A percentile compares a stretch with the other conserved stretches of the same genome.
Evolutionary conservation across 164 flowering plant species (phyloP).

Genomic region (Magnolia officinalis): DNA sequence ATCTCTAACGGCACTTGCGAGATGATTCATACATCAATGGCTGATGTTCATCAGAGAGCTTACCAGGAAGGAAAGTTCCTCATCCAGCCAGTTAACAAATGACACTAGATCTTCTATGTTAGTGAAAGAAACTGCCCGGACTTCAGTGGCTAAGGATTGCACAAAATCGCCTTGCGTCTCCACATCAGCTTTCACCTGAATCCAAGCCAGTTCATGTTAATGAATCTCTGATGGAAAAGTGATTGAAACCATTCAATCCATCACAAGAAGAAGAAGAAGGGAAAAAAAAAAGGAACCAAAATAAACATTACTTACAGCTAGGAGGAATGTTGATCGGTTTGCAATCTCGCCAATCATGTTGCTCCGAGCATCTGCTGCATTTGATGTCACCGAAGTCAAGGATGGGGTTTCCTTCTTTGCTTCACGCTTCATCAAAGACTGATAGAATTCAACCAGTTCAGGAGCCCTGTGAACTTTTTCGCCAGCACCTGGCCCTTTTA

Average conservation of each 20-base stretch:
- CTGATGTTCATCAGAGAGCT: not conserved
- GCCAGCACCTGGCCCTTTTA: slow-evolving; percentile 52
- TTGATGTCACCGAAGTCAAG: slow-evolving; percentile 44
- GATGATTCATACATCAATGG: no score
- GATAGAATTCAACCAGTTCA: slow-evolving; percentile 93
- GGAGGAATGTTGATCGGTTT: slow-evolving; percentile 83
- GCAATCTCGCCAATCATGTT: slow-evolving; percentile 98
- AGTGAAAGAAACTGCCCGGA: slow-evolving; percentile 77
- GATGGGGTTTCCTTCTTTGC: slow-evolving; percentile 72
- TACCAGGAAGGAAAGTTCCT: slow-evolving; percentile 99
- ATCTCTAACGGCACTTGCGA: not conserved
- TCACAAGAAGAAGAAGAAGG: not conserved
- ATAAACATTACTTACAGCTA: slow-evolving; percentile 57
- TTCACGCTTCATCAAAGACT: slow-evolving; percentile 90
- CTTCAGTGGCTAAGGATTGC: slow-evolving; percentile 87
- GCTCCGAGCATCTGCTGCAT: slow-evolving; percentile 64
- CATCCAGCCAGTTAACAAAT: slow-evolving; percentile 98
- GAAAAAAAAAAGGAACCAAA: not conserved
- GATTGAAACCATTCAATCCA: not conserved
- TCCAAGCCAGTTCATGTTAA: not conserved
- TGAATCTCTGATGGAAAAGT: not conserved
- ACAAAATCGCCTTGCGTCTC: slow-evolving; percentile 99
- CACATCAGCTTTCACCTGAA: slow-evolving; percentile 97
- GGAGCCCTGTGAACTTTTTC: slow-evolving; percentile 97
- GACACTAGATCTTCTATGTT: slow-evolving; percentile 73